Base-by-base conservation (phyloP, 768 basidiomycete genomes). In the Heimioporus sp. region DNA sequence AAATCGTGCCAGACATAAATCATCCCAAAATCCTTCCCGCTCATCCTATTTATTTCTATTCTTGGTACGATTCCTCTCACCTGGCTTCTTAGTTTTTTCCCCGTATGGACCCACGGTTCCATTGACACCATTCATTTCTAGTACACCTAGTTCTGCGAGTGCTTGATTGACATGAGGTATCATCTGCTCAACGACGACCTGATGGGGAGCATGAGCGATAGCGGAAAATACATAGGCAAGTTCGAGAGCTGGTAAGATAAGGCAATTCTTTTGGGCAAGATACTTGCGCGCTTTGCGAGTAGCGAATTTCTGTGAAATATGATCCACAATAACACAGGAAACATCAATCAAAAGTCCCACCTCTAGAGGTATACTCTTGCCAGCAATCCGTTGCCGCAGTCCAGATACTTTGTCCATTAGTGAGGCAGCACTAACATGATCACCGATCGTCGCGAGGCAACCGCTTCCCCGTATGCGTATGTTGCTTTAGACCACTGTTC, bases 221-320 rank as follows among this genome's bases (percentile, higher is more conserved):
- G 76, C 82, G 28, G 80, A 79, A 73, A 96, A 90, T 34, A 91
- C 71, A 65, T 94, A 98, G 2, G 83, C 80, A 16, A 98, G 70
- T 64, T 99, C 97, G 43, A 98, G 79, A 0, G 81, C 86, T 4
- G 95, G 87, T 10, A 98, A 77, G 9, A 80, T 71, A 6, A 98
- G 82, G 0, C 84, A 77, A 44, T 81, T 73, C 30, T 76, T 75
- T 66, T 99, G 95, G 2, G 78, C 64, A 36, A 79, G 65, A 73
- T 86, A 96, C 68, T 96, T 98, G 44, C 90, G 83, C 3, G 91
- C 83, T 72, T 94, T 94, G 36, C 94, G 83, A 1, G 90, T 83
- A 42, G 85, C 81, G 53, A 89, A 90, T 85, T 97, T 97, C 84
- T 92, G 65, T 40, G 1, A 8, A 48, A 35, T 20, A 37, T 17